Evolutionary conservation across 2,329 filamentous ascomycete species (phyloP).

Genomic region (Nemania sp.): DNA sequence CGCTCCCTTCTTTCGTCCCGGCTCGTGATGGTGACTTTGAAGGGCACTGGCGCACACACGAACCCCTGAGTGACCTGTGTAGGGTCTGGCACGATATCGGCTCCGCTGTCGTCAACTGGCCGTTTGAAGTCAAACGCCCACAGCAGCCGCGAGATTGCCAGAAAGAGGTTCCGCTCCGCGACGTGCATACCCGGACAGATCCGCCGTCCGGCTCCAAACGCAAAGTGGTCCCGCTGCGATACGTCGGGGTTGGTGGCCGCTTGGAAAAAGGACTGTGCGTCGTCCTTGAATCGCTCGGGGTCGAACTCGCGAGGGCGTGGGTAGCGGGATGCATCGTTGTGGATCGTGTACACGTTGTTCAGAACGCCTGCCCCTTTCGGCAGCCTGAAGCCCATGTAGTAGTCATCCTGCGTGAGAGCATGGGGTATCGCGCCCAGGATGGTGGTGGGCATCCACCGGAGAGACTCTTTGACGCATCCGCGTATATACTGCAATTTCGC

Average conservation of each 20-base stretch:
- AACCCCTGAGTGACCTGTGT: not conserved
- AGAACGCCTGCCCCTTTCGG: slow-evolving; percentile 51
- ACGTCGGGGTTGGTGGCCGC: slow-evolving; percentile 43
- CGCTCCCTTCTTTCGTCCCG: slow-evolving; percentile 16
- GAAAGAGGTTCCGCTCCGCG: slow-evolving; percentile 45
- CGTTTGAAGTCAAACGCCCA: not conserved
- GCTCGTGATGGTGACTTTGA: slow-evolving; percentile 19
- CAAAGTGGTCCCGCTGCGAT: slow-evolving; percentile 55
- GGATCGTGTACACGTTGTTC: slow-evolving; percentile 52
- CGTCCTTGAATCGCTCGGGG: slow-evolving; percentile 39
- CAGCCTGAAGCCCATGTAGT: slow-evolving; percentile 49
- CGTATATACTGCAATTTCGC: slow-evolving; percentile 55
- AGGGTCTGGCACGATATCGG: not conserved
- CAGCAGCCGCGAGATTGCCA: not conserved
- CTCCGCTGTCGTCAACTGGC: not conserved
- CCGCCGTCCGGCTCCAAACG: slow-evolving; percentile 59
- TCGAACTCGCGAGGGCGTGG: slow-evolving; percentile 47
- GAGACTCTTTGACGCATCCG: slow-evolving; percentile 59
- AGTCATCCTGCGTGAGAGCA: slow-evolving; percentile 49
- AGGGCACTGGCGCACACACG: slow-evolving; percentile 18
- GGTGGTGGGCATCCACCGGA: slow-evolving; percentile 54
- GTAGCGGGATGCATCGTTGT: slow-evolving; percentile 48
- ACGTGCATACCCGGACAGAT: slow-evolving; percentile 62
- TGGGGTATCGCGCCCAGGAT: slow-evolving; percentile 47
- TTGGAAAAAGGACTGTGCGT: slow-evolving; percentile 34